Evolutionary conservation across 805 yeast genomes (phyloP), one percentile per base, ranked within the genome.

Genomic region (Pichia cephalocereana): DNA sequence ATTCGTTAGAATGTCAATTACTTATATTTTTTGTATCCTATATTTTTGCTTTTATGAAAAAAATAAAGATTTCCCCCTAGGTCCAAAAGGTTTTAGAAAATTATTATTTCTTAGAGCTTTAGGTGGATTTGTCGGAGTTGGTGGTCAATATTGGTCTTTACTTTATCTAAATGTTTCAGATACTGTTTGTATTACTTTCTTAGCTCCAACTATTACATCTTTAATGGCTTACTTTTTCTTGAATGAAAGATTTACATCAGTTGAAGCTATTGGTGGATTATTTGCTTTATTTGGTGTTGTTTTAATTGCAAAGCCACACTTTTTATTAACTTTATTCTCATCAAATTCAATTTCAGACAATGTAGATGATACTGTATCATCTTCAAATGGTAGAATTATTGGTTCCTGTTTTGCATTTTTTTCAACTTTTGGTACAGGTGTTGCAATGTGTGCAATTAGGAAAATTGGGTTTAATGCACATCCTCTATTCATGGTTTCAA

Each of bases 121-220:
- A 1, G 71, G 79, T 15, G 97, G 97, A 7, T 86, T 81, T 56
- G 62, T 83, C 49, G 95, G 96, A 4, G 95, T 88, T 7, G 82
- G 82, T 58, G 83, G 91, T 5, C 70, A 85, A 59, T 89, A 86
- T 63, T 86, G 72, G 60, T 79, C 95, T 1, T 67, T 89, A 53
- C 72, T 79, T 66, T 86, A 83, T 57, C 70, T 89, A 42, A 76
- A 86, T 45, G 74, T 89, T 7, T 81, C 90, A 11, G 96, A 89
- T 59, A 86, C 95, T 0, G 82, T 86, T 1, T 82, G 85, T 15
- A 82, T 89, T 45, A 79, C 91, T 2, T 89, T 89, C 55, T 64
- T 89, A 57, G 71, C 80, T 0, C 97, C 97, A 0, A 73, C 85
- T 47, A 75, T 84, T 17, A 84, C 96, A 0, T 85, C 88, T 0